Conservation (phyloP, 495 filamentous ascomycete species). For the Penicillium turbatum region DNA sequence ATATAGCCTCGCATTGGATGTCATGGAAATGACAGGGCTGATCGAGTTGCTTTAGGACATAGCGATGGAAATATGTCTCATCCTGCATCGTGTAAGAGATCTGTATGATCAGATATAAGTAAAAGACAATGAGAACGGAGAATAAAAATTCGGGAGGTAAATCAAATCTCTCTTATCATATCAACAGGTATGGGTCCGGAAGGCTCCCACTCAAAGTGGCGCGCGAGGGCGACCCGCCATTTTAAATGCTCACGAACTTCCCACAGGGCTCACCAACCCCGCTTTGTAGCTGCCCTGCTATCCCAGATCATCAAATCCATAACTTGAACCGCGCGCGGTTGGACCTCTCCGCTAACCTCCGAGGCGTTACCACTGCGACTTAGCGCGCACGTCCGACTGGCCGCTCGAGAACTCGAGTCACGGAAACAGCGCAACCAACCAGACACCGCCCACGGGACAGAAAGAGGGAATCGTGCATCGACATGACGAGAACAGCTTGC, state of each 20-base stretch:
- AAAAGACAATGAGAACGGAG: too few species aligned
- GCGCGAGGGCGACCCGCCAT: slow-evolving; percentile 4
- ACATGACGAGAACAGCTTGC: slow-evolving; percentile 23
- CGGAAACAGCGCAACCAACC: neutral
- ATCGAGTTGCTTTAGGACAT: too few species aligned
- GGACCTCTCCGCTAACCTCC: slow-evolving; percentile 1
- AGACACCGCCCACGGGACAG: neutral
- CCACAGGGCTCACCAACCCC: slow-evolving; percentile 5
- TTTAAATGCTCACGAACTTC: slow-evolving; percentile 1
- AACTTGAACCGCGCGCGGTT: neutral
- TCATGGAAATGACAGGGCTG: neutral
- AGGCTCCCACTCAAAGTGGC: slow-evolving; percentile 5
- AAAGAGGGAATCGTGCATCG: neutral
- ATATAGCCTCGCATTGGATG: neutral
- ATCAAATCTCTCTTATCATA: too few species aligned
- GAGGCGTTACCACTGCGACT: neutral
- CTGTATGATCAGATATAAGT: too few species aligned
- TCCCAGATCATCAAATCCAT: neutral
- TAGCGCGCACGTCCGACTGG: slow-evolving; percentile 1
- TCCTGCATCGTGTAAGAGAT: too few species aligned
- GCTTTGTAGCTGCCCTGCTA: slow-evolving; percentile 1
- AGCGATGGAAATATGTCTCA: too few species aligned
- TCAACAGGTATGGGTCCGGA: slow-evolving; percentile 2
- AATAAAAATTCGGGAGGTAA: too few species aligned
- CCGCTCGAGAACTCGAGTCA: neutral